phyloP scores from a whole-genome alignment of 805 yeast species.

The Tetrapisispora namnaoensis region DNA sequence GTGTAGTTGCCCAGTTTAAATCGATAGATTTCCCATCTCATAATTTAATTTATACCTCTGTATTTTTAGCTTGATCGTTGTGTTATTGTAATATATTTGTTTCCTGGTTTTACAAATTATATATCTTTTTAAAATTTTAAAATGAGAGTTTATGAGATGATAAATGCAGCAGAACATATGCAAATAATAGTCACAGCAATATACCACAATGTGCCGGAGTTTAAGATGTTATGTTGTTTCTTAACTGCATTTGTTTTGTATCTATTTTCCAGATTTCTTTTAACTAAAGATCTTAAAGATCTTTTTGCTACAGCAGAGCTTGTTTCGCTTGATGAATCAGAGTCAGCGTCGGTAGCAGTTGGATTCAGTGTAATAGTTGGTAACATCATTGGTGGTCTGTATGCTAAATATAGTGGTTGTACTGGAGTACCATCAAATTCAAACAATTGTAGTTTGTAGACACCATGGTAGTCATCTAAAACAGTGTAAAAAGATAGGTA shows the following conservation, averaged over 20 bases:
- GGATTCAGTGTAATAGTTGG: constrained; percentile 92
- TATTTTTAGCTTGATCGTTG: too few species aligned
- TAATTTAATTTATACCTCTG: too few species aligned
- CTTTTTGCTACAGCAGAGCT: constrained; percentile 26
- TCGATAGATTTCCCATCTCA: too few species aligned
- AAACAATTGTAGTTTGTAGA: constrained; percentile 62
- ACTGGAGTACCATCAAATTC: constrained; percentile 69
- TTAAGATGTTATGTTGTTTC: constrained; percentile 8
- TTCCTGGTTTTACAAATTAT: not conserved
- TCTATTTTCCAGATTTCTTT: constrained; percentile 71
- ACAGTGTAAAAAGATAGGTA: constrained; percentile 49
- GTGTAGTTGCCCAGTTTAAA: too few species aligned
- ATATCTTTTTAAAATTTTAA: not conserved
- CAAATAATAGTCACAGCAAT: constrained; percentile 19
- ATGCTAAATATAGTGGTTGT: constrained; percentile 87
- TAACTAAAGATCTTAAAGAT: constrained; percentile 38
- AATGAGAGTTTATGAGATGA: constrained; percentile 9
- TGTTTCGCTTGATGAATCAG: constrained; percentile 18
- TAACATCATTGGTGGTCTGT: constrained; percentile 91
- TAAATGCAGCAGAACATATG: constrained; percentile 22
- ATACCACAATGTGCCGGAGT: constrained; percentile 20
- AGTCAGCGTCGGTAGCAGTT: constrained; percentile 32
- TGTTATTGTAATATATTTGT: not conserved
- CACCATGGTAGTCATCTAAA: constrained; percentile 76
- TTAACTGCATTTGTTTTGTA: constrained; percentile 59